A percentile compares a stretch with the other conserved stretches of the same genome.
These are phyloP conservation scores for Picochlorum sp. DNA, from an alignment of 139 green algal species.

Conservation along the genomic window DNA sequence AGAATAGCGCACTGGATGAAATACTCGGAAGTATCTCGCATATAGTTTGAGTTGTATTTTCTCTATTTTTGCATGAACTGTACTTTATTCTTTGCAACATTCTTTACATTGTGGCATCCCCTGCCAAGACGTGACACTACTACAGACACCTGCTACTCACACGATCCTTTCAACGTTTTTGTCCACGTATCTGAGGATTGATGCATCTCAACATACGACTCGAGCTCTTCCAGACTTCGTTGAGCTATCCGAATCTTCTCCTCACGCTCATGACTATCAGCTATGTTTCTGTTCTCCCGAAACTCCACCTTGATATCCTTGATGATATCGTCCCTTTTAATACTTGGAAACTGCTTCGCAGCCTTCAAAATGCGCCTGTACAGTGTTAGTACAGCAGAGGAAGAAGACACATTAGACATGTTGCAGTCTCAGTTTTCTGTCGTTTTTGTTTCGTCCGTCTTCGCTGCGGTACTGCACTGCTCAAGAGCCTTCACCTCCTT, in stretches of 20 bases:
- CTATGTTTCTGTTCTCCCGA: constrained; percentile 42
- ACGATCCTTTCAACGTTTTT: constrained; percentile 25
- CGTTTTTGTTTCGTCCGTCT: neutral
- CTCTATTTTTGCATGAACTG: no score
- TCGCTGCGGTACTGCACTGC: constrained; percentile 9
- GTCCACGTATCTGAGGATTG: constrained; percentile 13
- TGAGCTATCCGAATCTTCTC: constrained; percentile 18
- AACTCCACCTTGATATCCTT: constrained; percentile 64
- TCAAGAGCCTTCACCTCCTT: constrained; percentile 37
- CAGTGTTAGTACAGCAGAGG: constrained; percentile 25
- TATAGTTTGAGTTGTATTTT: no score
- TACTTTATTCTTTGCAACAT: no score
- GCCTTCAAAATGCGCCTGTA: constrained; percentile 70
- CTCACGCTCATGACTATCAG: constrained; percentile 21
- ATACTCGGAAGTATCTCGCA: no score
- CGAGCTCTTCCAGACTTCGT: constrained; percentile 29
- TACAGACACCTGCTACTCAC: constrained; percentile 14
- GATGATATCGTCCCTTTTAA: constrained; percentile 58
- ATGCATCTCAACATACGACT: constrained; percentile 23
- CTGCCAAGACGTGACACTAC: no score
- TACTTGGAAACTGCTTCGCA: constrained; percentile 55
- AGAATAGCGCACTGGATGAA: no score
- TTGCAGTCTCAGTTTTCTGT: neutral
- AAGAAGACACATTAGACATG: neutral
- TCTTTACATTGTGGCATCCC: no score